Conservation (phyloP, 495 filamentous ascomycete genomes). For the Tuber magnatum region DNA sequence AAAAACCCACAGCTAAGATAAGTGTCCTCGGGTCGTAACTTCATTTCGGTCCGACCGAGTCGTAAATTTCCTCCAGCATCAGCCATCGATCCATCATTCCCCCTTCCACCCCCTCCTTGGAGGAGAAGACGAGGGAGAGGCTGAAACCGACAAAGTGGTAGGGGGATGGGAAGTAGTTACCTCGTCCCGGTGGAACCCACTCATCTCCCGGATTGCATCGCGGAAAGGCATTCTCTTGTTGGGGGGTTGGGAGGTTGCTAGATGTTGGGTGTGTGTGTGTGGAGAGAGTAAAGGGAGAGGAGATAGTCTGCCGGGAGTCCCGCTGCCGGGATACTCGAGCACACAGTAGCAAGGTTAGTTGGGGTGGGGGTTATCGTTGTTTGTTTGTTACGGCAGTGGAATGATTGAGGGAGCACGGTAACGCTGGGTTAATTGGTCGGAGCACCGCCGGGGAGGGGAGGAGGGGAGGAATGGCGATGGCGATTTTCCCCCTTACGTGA, state of each 20-base stretch:
- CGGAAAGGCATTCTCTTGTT: conserved; percentile 32
- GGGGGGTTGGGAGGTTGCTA: background rate
- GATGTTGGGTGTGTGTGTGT: background rate
- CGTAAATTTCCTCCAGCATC: conserved; percentile 24
- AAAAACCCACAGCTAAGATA: conserved; percentile 61
- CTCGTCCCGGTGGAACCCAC: conserved; percentile 31
- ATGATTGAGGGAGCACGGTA: background rate
- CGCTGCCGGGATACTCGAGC: too few relatives aligned
- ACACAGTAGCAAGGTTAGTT: background rate
- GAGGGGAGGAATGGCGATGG: background rate
- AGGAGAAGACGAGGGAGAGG: background rate
- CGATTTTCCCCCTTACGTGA: background rate
- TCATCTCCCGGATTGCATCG: conserved; percentile 35
- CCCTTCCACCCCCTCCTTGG: background rate
- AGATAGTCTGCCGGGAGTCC: background rate
- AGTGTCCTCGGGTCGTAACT: conserved; percentile 63
- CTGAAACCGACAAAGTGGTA: background rate
- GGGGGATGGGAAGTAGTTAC: conserved; percentile 16
- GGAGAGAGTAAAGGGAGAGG: background rate
- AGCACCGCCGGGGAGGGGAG: background rate
- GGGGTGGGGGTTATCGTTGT: background rate
- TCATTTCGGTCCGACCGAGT: conserved; percentile 17
- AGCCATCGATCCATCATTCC: conserved; percentile 16
- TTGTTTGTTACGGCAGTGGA: background rate
- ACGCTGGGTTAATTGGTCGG: background rate